Evolutionary conservation across 176 grass and related monocot species (phyloP).

Genomic region (Oropetium thomaeum): DNA sequence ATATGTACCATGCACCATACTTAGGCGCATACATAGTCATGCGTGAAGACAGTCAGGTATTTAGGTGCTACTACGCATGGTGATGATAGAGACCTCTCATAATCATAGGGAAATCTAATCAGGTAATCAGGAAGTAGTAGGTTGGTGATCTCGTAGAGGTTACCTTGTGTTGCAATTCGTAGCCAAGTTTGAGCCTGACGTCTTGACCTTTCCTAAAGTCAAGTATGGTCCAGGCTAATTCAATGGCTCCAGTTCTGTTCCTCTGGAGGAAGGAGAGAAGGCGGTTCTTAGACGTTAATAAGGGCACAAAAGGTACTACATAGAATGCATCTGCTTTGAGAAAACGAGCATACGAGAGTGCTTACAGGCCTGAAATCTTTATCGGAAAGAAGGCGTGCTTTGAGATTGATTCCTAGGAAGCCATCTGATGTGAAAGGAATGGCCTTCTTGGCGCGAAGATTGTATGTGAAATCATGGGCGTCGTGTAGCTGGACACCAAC

Average conservation of each 20-base stretch:
- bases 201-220: conserved; percentile 79
- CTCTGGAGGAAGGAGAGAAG: conserved; percentile 35
- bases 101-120: too few relatives aligned
- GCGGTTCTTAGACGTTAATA: neutral
- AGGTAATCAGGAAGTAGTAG: neutral
- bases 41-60: neutral
- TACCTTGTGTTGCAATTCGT: conserved; percentile 65
- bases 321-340: neutral
- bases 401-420: conserved; percentile 58
- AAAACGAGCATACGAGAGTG: neutral
- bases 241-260: conserved; percentile 45
- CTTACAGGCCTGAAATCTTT: conserved; percentile 61
- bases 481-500: conserved; percentile 55
- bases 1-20: neutral
- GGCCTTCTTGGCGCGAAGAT: conserved; percentile 55
- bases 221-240: conserved; percentile 75
- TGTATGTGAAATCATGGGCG: conserved; percentile 49
- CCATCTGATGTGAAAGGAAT: conserved; percentile 44
- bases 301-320: neutral
- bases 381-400: conserved; percentile 48
- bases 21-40: neutral
- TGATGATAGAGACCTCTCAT: too few relatives aligned
- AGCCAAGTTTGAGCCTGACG: conserved; percentile 85
- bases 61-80: neutral
- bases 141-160: neutral